These are phyloP conservation scores for Aspergillus sp. DNA, from an alignment of 2,329 filamentous ascomycete genomes.

Conservation along the genomic window DNA sequence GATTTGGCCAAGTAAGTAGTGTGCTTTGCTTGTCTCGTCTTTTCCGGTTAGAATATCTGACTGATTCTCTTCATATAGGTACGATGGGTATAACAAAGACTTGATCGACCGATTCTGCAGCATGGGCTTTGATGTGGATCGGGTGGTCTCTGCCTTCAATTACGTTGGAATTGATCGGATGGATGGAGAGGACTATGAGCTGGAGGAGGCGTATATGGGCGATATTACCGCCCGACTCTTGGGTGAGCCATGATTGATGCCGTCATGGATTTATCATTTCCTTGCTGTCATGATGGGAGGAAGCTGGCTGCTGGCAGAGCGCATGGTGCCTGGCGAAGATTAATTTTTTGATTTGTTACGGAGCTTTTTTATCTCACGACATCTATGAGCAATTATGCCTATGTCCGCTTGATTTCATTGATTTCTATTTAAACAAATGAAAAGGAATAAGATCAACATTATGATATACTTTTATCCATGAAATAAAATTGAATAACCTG, in stretches of 20 bases:
- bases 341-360: conserved; percentile 3
- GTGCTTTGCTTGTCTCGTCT: background rate
- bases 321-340: conserved; percentile 29
- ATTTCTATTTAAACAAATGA: too few relatives aligned
- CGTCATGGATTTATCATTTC: conserved; percentile 6
- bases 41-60: conserved; percentile 3
- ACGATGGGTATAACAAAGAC: conserved; percentile 80
- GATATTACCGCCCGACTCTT: conserved; percentile 83
- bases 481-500: too few relatives aligned
- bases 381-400: background rate
- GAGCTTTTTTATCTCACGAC: background rate
- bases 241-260: conserved; percentile 59
- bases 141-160: conserved; percentile 80
- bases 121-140: conserved; percentile 88
- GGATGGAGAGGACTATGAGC: conserved; percentile 71
- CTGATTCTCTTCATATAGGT: conserved; percentile 48
- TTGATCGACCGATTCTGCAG: conserved; percentile 77
- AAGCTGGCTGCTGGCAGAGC: too few relatives aligned
- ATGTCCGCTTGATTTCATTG: too few relatives aligned
- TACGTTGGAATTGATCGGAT: conserved; percentile 76
- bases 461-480: too few relatives aligned
- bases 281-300: background rate
- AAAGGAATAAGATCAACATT: too few relatives aligned
- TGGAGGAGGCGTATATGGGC: conserved; percentile 87
- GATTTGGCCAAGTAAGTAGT: conserved; percentile 49